Evolutionary conservation across 495 filamentous ascomycete species (phyloP).

Genomic region (Podospora didyma): DNA sequence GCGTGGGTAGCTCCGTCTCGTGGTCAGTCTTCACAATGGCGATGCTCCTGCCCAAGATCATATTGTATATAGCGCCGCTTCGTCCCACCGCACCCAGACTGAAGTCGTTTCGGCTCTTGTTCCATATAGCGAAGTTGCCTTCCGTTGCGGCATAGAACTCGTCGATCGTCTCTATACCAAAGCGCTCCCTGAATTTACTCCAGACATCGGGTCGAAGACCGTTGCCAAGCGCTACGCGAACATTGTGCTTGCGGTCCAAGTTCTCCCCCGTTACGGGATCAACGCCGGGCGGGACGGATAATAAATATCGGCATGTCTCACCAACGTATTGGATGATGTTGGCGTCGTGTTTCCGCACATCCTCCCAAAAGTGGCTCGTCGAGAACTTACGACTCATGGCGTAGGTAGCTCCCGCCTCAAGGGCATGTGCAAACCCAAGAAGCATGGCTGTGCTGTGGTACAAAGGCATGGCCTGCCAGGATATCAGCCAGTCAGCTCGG

Average conservation of each 20-base stretch:
- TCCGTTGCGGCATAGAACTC: slow-evolving; percentile 95
- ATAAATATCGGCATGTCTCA: slow-evolving; percentile 88
- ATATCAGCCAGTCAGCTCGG: slow-evolving; percentile 4
- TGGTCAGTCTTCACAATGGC: slow-evolving; percentile 70
- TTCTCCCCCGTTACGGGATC: slow-evolving; percentile 64
- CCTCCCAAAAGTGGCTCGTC: slow-evolving; percentile 75
- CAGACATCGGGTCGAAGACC: slow-evolving; percentile 91
- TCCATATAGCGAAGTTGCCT: slow-evolving; percentile 68
- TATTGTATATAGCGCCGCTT: slow-evolving; percentile 56
- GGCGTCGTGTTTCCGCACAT: slow-evolving; percentile 66
- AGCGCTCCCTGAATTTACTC: slow-evolving; percentile 82
- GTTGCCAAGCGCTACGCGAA: slow-evolving; percentile 86
- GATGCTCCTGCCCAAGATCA: slow-evolving; percentile 47
- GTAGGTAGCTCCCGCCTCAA: slow-evolving; percentile 62
- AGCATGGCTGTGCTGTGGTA: slow-evolving; percentile 84
- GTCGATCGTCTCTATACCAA: slow-evolving; percentile 70
- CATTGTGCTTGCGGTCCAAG: slow-evolving; percentile 70
- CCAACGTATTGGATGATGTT: slow-evolving; percentile 94
- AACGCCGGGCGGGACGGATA: slow-evolving; percentile 62
- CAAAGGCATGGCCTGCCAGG: slow-evolving; percentile 78
- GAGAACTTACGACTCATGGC: slow-evolving; percentile 79
- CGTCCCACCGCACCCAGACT: slow-evolving; percentile 78
- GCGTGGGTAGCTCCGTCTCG: slow-evolving; percentile 64
- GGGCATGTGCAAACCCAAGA: slow-evolving; percentile 58
- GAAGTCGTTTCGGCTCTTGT: slow-evolving; percentile 71